These are phyloP conservation scores for Leccinum variicolor DNA, from an alignment of 768 basidiomycete species.

Conservation along the genomic window DNA sequence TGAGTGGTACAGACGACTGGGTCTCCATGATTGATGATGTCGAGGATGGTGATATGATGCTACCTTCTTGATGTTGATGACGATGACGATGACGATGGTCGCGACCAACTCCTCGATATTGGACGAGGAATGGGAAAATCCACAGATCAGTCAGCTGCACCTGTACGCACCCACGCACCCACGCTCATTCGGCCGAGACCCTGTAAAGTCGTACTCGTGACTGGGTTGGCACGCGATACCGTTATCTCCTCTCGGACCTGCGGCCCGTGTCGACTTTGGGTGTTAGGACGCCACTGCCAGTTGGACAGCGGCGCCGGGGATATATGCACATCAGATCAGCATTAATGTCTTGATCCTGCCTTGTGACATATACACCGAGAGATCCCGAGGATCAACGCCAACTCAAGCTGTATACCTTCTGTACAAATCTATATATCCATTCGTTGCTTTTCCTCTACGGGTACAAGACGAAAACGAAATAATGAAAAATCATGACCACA, in stretches of 20 bases:
- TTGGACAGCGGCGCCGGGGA: neutral
- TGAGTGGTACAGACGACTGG: neutral
- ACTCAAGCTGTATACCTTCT: neutral
- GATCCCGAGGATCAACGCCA: too few species aligned
- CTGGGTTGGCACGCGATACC: neutral
- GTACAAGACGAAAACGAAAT: constrained; percentile 5
- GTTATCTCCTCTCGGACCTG: neutral
- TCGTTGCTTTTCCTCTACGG: neutral
- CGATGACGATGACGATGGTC: neutral
- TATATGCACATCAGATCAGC: neutral
- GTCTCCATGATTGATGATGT: neutral
- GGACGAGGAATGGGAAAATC: too few species aligned
- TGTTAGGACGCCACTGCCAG: neutral
- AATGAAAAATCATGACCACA: neutral
- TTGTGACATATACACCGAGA: neutral
- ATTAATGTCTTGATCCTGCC: neutral
- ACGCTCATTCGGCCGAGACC: neutral
- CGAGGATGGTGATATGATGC: neutral
- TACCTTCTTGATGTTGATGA: neutral
- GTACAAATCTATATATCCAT: neutral
- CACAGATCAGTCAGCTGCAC: neutral
- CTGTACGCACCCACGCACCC: neutral
- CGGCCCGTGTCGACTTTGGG: neutral
- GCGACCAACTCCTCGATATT: neutral
- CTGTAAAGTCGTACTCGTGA: neutral